Evolutionary conservation across 495 filamentous ascomycete species (phyloP), one percentile per base, ranked within the genome.

Genomic region (Alectoria sarmentosa): DNA sequence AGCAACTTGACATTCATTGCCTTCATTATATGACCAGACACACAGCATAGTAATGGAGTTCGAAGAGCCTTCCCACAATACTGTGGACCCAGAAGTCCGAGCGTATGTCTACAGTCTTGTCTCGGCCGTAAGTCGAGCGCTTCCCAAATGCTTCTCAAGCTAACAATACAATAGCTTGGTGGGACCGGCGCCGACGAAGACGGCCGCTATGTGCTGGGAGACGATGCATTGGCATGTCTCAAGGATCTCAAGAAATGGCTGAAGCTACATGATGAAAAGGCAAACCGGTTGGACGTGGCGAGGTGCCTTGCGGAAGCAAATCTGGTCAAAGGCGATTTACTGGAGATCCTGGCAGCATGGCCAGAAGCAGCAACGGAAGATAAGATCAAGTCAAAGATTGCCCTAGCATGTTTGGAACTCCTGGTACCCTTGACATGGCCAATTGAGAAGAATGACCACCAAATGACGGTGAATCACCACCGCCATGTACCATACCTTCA

Each of bases 341-440:
- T 98, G 61, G 89, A 92, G 61, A 98, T 99, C 67, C 80, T 99
- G 54, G 87, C 90, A 2, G 69, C 81, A 42, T 96, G 91, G 91
- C 83, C 87, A 60, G 80, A 85, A 19, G 75, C 78, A 28, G 84
- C 82, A 46, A 84, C 83, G 67, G 86, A 87, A 36, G 85, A 86
- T 76, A 86, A 84, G 66, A 79, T 87, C 71, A 89, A 88, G 75
- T 89, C 85, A 60, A 90, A 89, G 73, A 82, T 94, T 65, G 88
- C 91, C 28, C 75, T 96, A 67, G 89, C 91, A 60, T 96, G 91
- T 73, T 80, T 97, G 75, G 93, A 98, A 73, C 79, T 99, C 58
- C 84, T 99, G 67, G 91, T 96, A 3, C 92, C 93, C 37, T 79
- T 99, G 69, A 99, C 94, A 36, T 98, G 93, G 93, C 92, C 92